A percentile compares a stretch with the other conserved stretches of the same genome.
These are phyloP conservation scores for Orbilia oligospora DNA, from an alignment of 2,329 filamentous ascomycete species.

Conservation along the genomic window DNA sequence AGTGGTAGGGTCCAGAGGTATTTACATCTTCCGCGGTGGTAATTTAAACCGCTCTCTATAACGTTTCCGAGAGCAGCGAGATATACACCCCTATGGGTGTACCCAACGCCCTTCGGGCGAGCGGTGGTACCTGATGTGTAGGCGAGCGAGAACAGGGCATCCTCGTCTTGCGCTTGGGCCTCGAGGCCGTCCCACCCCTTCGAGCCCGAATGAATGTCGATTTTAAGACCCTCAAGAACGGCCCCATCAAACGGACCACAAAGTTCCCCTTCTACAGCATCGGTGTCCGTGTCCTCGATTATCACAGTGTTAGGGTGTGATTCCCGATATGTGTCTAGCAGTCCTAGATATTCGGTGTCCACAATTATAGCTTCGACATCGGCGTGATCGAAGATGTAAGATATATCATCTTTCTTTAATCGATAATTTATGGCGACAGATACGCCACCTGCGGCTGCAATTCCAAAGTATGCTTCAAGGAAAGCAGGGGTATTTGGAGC, in stretches of 20 bases:
- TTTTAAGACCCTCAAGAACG: slow-evolving; percentile 81
- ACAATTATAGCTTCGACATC: slow-evolving; percentile 90
- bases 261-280: slow-evolving; percentile 79
- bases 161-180: slow-evolving; percentile 79
- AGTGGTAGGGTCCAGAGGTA: slow-evolving; percentile 86
- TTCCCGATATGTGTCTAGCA: slow-evolving; percentile 72
- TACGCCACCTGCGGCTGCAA: slow-evolving; percentile 70
- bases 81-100: slow-evolving; percentile 89
- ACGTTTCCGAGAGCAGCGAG: slow-evolving; percentile 87
- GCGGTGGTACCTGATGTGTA: slow-evolving; percentile 93
- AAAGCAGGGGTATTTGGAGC: slow-evolving; percentile 95
- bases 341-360: slow-evolving; percentile 81
- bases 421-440: slow-evolving; percentile 76
- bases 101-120: slow-evolving; percentile 78
- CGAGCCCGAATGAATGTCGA: slow-evolving; percentile 77
- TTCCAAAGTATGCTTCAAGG: slow-evolving; percentile 88
- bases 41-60: slow-evolving; percentile 88
- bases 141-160: slow-evolving; percentile 85
- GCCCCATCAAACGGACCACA: slow-evolving; percentile 87
- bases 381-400: slow-evolving; percentile 89
- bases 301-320: slow-evolving; percentile 52
- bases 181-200: slow-evolving; percentile 84
- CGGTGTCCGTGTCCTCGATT: slow-evolving; percentile 83
- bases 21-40: slow-evolving; percentile 77
- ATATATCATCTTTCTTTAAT: slow-evolving; percentile 85